Conservation (phyloP, 169 alveolate species). For the Miamiensis avidus region DNA sequence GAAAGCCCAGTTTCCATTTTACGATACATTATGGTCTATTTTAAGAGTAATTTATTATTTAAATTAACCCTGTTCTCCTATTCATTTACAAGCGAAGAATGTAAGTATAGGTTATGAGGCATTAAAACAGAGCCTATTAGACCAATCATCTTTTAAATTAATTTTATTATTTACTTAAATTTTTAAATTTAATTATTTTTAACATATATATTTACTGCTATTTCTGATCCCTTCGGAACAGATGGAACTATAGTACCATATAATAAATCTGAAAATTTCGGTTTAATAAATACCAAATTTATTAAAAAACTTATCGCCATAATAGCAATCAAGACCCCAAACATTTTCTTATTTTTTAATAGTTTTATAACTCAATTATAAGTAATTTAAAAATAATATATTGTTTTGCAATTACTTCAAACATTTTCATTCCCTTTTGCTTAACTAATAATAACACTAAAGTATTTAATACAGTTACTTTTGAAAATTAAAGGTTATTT, state of each 20-base stretch:
- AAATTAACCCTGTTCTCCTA: conserved; percentile 30
- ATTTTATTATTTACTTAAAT: neutral
- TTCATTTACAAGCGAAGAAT: conserved; percentile 62
- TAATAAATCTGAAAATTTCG: conserved; percentile 39
- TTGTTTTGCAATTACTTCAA: conserved; percentile 43
- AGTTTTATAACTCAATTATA: too few species aligned
- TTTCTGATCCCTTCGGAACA: conserved; percentile 25
- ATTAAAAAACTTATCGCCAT: conserved; percentile 34
- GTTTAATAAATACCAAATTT: conserved; percentile 52
- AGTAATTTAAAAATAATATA: too few species aligned
- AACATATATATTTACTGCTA: neutral
- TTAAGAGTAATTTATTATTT: neutral
- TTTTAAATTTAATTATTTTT: neutral
- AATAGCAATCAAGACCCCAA: neutral
- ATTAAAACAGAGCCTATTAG: conserved; percentile 70
- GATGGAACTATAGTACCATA: conserved; percentile 65
- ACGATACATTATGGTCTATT: conserved; percentile 37
- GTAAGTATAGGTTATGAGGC: conserved; percentile 78
- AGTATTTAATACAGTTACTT: conserved; percentile 60
- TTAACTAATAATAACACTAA: conserved; percentile 55
- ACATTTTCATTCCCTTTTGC: conserved; percentile 50
- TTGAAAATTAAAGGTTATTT: neutral
- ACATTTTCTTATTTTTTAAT: neutral
- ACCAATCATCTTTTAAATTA: conserved; percentile 36
- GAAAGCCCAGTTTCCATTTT: conserved; percentile 47